Evolutionary conservation across 1,139 yeast genomes (phyloP).

Genomic region (Debaryomyces sp.): DNA sequence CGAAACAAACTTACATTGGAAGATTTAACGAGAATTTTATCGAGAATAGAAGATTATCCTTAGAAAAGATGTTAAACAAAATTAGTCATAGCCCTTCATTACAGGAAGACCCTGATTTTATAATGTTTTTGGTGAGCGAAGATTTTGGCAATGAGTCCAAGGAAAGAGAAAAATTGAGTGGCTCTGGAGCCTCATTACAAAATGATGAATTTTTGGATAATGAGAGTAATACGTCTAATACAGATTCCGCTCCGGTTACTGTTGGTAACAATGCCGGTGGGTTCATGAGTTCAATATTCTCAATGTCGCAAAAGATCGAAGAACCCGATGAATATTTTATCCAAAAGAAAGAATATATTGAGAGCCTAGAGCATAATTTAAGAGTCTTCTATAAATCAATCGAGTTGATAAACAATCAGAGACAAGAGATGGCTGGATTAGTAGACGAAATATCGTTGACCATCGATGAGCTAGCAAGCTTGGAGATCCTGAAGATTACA

Average conservation of each 20-base stretch:
- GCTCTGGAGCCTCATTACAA: slow-evolving; percentile 53
- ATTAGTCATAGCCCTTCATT: slow-evolving; percentile 59
- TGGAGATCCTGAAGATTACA: slow-evolving; percentile 75
- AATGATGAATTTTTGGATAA: slow-evolving; percentile 46
- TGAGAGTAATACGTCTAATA: slow-evolving; percentile 23
- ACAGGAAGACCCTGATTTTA: slow-evolving; percentile 73
- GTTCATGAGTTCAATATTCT: slow-evolving; percentile 64
- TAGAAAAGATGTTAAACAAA: slow-evolving; percentile 83
- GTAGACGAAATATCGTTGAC: slow-evolving; percentile 53
- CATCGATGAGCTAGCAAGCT: slow-evolving; percentile 69
- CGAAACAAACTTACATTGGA: slow-evolving; percentile 85
- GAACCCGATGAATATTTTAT: slow-evolving; percentile 83
- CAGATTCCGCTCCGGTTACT: slow-evolving; percentile 16
- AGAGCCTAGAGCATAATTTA: slow-evolving; percentile 72
- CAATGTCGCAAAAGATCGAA: slow-evolving; percentile 59
- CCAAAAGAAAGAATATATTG: slow-evolving; percentile 69
- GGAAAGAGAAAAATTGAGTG: slow-evolving; percentile 60
- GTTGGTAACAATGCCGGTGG: slow-evolving; percentile 40
- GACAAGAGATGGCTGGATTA: slow-evolving; percentile 64
- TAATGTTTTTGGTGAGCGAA: slow-evolving; percentile 74
- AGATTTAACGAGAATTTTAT: slow-evolving; percentile 85
- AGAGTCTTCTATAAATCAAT: slow-evolving; percentile 70
- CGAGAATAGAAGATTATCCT: slow-evolving; percentile 81
- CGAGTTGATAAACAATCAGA: slow-evolving; percentile 73
- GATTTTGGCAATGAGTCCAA: slow-evolving; percentile 68